Conservation (phyloP, 371 early-diverging fungal species). For the Apophysomyces variabilis region DNA sequence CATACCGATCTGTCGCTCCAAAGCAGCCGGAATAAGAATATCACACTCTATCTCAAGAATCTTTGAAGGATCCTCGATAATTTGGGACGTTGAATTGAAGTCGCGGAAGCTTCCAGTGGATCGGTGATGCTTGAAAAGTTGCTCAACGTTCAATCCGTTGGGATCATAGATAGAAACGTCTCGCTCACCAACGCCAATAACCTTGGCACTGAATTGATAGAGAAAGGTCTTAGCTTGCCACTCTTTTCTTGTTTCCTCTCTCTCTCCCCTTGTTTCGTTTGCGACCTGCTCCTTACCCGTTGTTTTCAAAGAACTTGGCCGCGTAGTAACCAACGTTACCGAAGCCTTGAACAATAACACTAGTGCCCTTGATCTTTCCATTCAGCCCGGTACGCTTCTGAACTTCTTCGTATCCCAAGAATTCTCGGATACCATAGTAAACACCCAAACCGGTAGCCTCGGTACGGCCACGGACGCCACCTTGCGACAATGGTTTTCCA, state of each 20-base stretch:
- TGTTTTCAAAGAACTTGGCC: constrained; percentile 86
- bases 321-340: constrained; percentile 93
- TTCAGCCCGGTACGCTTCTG: constrained; percentile 74
- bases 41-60: constrained; percentile 86
- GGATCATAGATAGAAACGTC: constrained; percentile 73
- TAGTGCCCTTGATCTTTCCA: constrained; percentile 69
- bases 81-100: constrained; percentile 64
- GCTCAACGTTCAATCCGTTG: constrained; percentile 77
- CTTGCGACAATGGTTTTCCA: constrained; percentile 86
- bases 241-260: neutral
- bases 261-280: neutral
- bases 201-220: constrained; percentile 62
- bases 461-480: constrained; percentile 90
- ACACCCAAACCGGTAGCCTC: constrained; percentile 93
- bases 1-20: constrained; percentile 87
- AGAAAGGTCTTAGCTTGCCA: neutral
- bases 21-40: constrained; percentile 84
- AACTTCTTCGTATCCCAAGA: constrained; percentile 80
- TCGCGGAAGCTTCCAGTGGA: constrained; percentile 74
- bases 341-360: constrained; percentile 86
- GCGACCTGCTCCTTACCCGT: constrained; percentile 49
- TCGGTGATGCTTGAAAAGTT: constrained; percentile 67
- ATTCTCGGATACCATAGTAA: constrained; percentile 87
- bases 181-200: constrained; percentile 81
- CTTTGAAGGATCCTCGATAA: constrained; percentile 62